A percentile compares a stretch with the other conserved stretches of the same genome.
These are phyloP conservation scores for Rosa rugosa DNA, from an alignment of 306 rosid species.

Conservation along the genomic window DNA sequence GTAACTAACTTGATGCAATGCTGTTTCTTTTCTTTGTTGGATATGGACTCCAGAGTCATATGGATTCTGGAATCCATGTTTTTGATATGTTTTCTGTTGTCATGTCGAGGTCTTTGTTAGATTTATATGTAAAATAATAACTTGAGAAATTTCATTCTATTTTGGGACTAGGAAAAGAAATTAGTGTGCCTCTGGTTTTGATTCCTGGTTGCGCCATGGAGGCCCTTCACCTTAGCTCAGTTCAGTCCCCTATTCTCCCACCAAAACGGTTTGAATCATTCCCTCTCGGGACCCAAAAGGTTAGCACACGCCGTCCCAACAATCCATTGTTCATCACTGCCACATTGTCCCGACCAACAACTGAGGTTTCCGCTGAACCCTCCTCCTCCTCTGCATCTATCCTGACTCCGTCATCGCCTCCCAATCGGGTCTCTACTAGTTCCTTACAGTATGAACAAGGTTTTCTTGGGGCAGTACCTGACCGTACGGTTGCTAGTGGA, in stretches of 20 bases:
- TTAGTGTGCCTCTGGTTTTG: neutral
- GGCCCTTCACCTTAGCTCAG: slow-evolving; percentile 37
- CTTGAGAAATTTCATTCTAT: neutral
- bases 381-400: slow-evolving; percentile 21
- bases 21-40: neutral
- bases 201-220: slow-evolving; percentile 44
- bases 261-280: slow-evolving; percentile 7
- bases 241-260: slow-evolving; percentile 26
- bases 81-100: neutral
- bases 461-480: slow-evolving; percentile 72
- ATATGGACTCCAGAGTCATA: neutral
- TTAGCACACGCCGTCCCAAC: neutral
- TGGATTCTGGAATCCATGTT: neutral
- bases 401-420: slow-evolving; percentile 23
- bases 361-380: slow-evolving; percentile 30
- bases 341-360: slow-evolving; percentile 41
- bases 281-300: slow-evolving; percentile 1
- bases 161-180: neutral
- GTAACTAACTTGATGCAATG: neutral
- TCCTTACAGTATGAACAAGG: slow-evolving; percentile 74
- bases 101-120: neutral
- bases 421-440: slow-evolving; percentile 36
- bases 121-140: neutral
- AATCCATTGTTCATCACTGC: slow-evolving; percentile 37
- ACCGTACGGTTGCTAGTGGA: slow-evolving; percentile 30